Base-by-base conservation (phyloP, 495 filamentous ascomycete species). In the Penicillium verhagenii region DNA sequence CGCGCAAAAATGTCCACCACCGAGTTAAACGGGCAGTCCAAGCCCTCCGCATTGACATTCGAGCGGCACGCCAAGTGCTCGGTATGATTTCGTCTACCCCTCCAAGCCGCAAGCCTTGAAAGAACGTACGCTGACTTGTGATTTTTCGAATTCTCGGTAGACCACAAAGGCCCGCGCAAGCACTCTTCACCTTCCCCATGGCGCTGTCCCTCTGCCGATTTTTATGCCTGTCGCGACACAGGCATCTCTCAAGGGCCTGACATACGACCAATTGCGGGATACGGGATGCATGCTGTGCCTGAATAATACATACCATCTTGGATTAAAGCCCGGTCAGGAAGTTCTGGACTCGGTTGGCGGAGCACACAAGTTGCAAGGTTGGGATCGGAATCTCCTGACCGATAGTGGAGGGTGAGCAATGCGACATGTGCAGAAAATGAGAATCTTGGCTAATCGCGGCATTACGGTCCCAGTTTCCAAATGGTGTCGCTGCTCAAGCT, bases 191-290 rank as follows among this genome's bases (percentile, higher is more conserved):
- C 85, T 99, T 1, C 94, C 94, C 31, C 95, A 97, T 82, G 94
- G 94, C 61, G 79, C 87, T 0, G 92, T 97, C 13, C 81, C 88
- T 47, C 81, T 97, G 10, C 94, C 94, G 2, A 84, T 97, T 20
- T 99, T 97, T 71, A 97, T 97, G 92, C 94, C 94, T 16, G 94
- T 97, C 25, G 94, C 95, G 16, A 97, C 94, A n/a, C 94, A 99
- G 71, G 94, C 89, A 1, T 92, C 93, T 0, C 75, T 99, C 26
- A 99, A 99, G 68, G 94, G 94, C 24, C 73, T 99, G 50, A 97
- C 94, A 24, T 90, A 92, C 2, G 87, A 93, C 57, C 94, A 99
- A 61, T 75, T 99, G 19, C 90, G 92, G 57, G 79, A 86, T 29
- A 93, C 91, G 0, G 87, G 91, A 40, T 97, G 95, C 63, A 84